Percentiles rank a stretch among this genome's conserved stretches.
Conservation (phyloP, 2,329 filamentous ascomycete species). For the Gnomoniopsis sp. region DNA sequence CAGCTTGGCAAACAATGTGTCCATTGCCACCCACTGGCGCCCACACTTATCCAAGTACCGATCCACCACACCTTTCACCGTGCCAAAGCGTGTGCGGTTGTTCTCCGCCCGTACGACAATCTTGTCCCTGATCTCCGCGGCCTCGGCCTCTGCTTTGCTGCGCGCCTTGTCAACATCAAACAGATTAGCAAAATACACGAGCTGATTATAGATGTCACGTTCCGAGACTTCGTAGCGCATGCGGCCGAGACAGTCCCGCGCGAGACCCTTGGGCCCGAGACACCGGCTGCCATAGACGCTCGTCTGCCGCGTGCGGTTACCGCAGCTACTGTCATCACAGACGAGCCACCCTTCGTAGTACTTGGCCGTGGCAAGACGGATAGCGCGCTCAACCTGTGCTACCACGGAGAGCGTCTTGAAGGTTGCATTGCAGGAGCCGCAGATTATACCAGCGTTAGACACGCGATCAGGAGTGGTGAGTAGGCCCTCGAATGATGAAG, state of each 20-base stretch:
- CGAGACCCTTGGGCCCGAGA: constrained; percentile 80
- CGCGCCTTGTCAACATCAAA: constrained; percentile 88
- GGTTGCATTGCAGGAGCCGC: constrained; percentile 62
- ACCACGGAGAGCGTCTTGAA: constrained; percentile 72
- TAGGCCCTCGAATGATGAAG: constrained; percentile 75
- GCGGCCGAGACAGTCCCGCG: constrained; percentile 75
- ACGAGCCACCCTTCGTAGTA: constrained; percentile 94
- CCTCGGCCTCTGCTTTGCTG: constrained; percentile 41
- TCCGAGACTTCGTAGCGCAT: constrained; percentile 89
- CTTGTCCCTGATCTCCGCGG: constrained; percentile 56
- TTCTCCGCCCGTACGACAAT: constrained; percentile 72
- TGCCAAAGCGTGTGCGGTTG: constrained; percentile 76
- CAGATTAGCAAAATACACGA: constrained; percentile 79
- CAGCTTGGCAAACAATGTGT: constrained; percentile 72
- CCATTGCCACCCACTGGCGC: constrained; percentile 91
- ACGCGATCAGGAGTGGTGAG: constrained; percentile 54
- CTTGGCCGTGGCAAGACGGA: constrained; percentile 71
- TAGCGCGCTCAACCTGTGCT: constrained; percentile 81
- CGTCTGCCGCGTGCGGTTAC: constrained; percentile 84
- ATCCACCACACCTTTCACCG: constrained; percentile 73
- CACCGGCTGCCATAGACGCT: constrained; percentile 89
- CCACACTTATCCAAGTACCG: constrained; percentile 86
- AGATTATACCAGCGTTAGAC: constrained; percentile 72
- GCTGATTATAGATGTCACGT: constrained; percentile 90
- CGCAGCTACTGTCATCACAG: constrained; percentile 86